Evolutionary conservation across 208 protist species (phyloP), one percentile per base, ranked within the genome.

Genomic region (Trypanosoma rangeli): DNA sequence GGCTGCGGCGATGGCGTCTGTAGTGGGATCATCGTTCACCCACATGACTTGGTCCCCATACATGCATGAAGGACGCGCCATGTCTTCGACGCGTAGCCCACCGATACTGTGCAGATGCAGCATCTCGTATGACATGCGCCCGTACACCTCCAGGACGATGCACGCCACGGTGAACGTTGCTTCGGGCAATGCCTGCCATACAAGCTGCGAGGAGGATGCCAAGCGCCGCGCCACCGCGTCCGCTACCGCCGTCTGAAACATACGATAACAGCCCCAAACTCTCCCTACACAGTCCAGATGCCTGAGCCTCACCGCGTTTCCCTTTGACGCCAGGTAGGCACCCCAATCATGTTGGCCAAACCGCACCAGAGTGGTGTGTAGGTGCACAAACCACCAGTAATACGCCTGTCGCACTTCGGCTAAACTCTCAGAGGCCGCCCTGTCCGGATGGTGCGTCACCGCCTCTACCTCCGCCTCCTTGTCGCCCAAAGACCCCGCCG

Each of bases 301-400:
- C 5, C 10, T 18, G 3, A 12, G 10, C 2, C 2, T 44, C 9
- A 22, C 10, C 53, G 48, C 28, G 46, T 60, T 31, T 64, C 46
- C 5, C 1, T n/a, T 31, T 18, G 12, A n/a, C 20, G 5, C 10
- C 28, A 62, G 9, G 0, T 22, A 46, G 42, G 49, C 22, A 5
- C n/a, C 9, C 71, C 71, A 76, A 31, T 76, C 71, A 24, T 52
- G 18, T n/a, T 24, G n/a, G 65, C 42, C 33, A 58, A 68, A 66
- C 50, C 35, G 48, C 28, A 54, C 10, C 8, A 64, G 24, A 28
- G 58, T 49, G 22, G 58, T 48, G 44, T 77, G 72, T 58, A 77
- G 35, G 24, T 42, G 52, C 72, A 68, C 63, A 59, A 77, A 71
- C 72, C 72, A 77, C 72, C 42, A 76, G 53, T 67, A 54, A 54